These are phyloP conservation scores for Apiospora arundinis DNA, from an alignment of 2,329 filamentous ascomycete genomes.

Conservation along the genomic window DNA sequence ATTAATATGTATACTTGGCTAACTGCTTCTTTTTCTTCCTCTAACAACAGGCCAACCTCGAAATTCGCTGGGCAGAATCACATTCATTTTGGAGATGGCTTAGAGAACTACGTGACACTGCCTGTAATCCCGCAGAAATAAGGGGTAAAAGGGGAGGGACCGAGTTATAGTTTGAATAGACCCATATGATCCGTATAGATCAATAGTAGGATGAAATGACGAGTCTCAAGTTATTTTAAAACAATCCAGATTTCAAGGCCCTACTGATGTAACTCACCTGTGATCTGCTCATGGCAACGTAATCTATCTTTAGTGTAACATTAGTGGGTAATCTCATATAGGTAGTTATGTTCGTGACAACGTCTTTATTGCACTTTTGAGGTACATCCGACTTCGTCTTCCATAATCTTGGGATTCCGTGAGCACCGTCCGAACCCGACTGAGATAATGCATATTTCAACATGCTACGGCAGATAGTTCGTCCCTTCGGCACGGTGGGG, in stretches of 20 bases:
- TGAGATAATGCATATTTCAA: not conserved
- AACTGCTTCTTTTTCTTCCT: not conserved
- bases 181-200: not conserved
- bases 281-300: not conserved
- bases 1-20: no score
- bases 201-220: not conserved
- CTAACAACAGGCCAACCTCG: conserved; percentile 42
- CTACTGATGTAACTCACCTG: no score
- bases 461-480: no score
- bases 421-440: not conserved
- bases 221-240: not conserved
- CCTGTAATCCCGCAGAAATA: conserved; percentile 51
- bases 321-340: no score
- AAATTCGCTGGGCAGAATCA: conserved; percentile 53
- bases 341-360: no score
- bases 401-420: not conserved
- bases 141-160: not conserved
- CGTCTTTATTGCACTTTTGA: not conserved
- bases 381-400: not conserved
- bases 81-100: conserved; percentile 51
- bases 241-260: not conserved
- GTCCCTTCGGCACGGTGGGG: conserved; percentile 23
- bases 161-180: not conserved
- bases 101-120: conserved; percentile 53
- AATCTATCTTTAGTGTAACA: not conserved